Percentiles rank a stretch among this genome's conserved stretches.
Evolutionary conservation across 2,329 filamentous ascomycete species (phyloP).

Genomic region (Metarhizium robertsii): DNA sequence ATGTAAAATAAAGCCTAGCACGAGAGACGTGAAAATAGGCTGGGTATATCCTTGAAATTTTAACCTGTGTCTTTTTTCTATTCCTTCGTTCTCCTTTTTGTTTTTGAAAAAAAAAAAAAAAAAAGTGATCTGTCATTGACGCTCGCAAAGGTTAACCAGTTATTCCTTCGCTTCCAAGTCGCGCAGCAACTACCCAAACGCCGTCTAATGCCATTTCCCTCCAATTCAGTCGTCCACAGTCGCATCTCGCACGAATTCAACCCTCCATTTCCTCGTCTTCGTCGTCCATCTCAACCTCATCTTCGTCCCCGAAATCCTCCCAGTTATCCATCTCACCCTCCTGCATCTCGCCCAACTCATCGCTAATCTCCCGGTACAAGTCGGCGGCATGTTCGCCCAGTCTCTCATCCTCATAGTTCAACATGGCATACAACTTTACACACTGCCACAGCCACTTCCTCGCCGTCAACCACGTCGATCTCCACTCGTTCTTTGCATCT

Average conservation of each 20-base stretch:
- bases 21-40: background rate
- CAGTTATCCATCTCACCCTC: constrained; percentile 40
- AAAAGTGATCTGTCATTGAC: no score
- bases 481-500: constrained; percentile 39
- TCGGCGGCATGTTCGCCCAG: constrained; percentile 67
- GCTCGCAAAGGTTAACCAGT: background rate
- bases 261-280: constrained; percentile 51
- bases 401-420: constrained; percentile 80
- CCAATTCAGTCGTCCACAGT: background rate
- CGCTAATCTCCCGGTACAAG: constrained; percentile 53
- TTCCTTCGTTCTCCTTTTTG: no score
- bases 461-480: constrained; percentile 60
- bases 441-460: constrained; percentile 77
- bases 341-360: constrained; percentile 52
- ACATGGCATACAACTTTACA: constrained; percentile 63
- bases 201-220: constrained; percentile 12
- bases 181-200: constrained; percentile 2
- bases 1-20: background rate
- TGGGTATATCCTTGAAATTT: background rate
- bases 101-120: no score
- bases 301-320: constrained; percentile 45
- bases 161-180: background rate
- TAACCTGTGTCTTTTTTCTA: background rate
- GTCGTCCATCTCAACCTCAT: constrained; percentile 37
- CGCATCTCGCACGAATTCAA: constrained; percentile 5